Evolutionary conservation across 139 green algal species (phyloP), one percentile per base, ranked within the genome.

Genomic region (Picochlorum sp.): DNA sequence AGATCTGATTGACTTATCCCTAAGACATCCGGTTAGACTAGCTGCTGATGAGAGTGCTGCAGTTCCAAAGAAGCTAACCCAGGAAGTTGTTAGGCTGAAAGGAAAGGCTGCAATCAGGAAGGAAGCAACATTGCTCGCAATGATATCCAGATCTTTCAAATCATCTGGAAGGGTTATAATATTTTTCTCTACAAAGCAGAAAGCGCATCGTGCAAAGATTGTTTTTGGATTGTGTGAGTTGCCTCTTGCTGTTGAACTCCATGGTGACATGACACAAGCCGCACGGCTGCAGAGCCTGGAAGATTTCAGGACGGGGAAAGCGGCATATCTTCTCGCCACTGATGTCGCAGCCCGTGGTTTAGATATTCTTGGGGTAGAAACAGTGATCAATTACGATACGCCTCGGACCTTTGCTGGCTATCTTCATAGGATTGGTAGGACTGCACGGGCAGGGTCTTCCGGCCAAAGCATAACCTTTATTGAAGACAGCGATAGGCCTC

Each of bases 251-350:
- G 82, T 72, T 4, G 92, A 98, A 78, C 84, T 99, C 30, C 93
- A 99, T 67, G 90, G 90, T 51, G 85, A 97, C 74, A 94, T 97
- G 84, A 92, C 82, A 3, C 84, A 94, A 67, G 80, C 89, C 1
- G 82, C 85, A 26, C 73, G 93, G 4, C 75, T 98, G 26, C 81
- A 96, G 59, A 78, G 68, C 3, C 72, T 97, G 35, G 87, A 95
- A 74, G 29, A 35, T 7, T 95, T 94, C 64, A 67, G 85, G 9
- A 80, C 70, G 40, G 81, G 80, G 2, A 70, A 88, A 50, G 73
- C 65, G 2, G 75, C 70, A 0, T 89, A 87, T 50, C 66, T 95
- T 67, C 59, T 97, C 49, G 80, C 81, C 9, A 95, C 90, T 1
- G 89, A 96, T 58, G 85, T 97, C 29, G 88, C 86, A 13, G 85